phyloP scores from a whole-genome alignment of 2,329 filamentous ascomycete genomes.

The Setomelanomma holmii region DNA sequence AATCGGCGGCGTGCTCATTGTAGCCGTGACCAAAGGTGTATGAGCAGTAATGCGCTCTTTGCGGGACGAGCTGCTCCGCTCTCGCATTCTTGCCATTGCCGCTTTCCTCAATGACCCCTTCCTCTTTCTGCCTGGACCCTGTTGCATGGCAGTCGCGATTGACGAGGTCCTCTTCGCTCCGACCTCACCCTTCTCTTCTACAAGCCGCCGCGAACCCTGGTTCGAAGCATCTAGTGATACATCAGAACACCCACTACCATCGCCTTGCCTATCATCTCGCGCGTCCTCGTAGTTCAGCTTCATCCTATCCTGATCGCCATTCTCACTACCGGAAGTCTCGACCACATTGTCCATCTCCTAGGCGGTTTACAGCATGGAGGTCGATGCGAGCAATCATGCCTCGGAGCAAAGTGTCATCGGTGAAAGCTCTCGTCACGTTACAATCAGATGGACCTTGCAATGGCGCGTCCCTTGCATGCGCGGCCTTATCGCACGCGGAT shows the following conservation, averaged over 20 bases:
- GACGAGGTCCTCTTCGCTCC: not conserved
- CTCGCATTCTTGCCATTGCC: slow-evolving; percentile 69
- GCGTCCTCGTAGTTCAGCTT: too few species aligned
- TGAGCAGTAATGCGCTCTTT: not conserved
- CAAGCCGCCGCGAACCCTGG: too few species aligned
- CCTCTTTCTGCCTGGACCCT: not conserved
- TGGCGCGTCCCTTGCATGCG: slow-evolving; percentile 20
- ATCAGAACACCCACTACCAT: too few species aligned
- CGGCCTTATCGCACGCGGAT: slow-evolving; percentile 21
- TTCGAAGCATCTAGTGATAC: too few species aligned
- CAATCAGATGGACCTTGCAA: slow-evolving; percentile 3
- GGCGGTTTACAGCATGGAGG: not conserved
- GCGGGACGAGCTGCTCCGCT: slow-evolving; percentile 39
- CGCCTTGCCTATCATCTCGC: too few species aligned
- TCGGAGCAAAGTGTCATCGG: slow-evolving; percentile 16
- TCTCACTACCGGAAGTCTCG: too few species aligned
- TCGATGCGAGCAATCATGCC: slow-evolving; percentile 26
- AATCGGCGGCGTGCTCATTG: not conserved
- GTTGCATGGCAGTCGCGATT: not conserved
- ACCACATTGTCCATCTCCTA: slow-evolving; percentile 28
- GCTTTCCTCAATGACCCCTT: slow-evolving; percentile 83
- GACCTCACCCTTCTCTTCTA: not conserved
- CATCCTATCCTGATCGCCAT: too few species aligned
- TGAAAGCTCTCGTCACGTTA: not conserved
- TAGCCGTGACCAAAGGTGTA: not conserved